Conservation (phyloP, 768 basidiomycete genomes). For the Boletus rubropictus region DNA sequence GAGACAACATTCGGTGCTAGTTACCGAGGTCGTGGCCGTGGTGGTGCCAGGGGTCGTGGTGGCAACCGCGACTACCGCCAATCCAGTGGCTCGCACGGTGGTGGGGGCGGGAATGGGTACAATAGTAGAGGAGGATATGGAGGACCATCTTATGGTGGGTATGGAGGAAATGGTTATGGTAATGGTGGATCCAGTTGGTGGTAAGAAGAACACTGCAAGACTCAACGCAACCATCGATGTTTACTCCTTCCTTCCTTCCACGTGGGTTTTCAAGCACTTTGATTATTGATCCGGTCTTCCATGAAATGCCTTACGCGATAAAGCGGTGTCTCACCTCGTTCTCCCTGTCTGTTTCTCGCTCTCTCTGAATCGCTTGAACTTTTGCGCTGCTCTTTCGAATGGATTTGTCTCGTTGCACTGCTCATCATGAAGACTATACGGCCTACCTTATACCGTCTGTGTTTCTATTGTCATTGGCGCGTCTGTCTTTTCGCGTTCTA, state of each 20-base stretch:
- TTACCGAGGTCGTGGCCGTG: constrained; percentile 52
- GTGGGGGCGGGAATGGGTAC: constrained; percentile 34
- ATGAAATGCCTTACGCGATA: constrained; percentile 25
- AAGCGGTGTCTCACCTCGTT: constrained; percentile 13
- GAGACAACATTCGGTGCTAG: constrained; percentile 70
- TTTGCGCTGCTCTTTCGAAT: constrained; percentile 61
- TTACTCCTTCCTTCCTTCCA: constrained; percentile 3
- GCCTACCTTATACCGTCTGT: constrained; percentile 40
- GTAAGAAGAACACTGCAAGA: constrained; percentile 31
- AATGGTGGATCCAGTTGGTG: constrained; percentile 43
- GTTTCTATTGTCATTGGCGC: constrained; percentile 33
- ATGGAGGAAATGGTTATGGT: constrained; percentile 26
- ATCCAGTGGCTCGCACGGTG: constrained; percentile 23
- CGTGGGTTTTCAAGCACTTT: constrained; percentile 14
- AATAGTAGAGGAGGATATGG: constrained; percentile 40
- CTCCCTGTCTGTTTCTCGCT: constrained; percentile 26
- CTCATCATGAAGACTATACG: constrained; percentile 42
- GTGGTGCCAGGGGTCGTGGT: constrained; percentile 35
- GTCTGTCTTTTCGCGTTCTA: constrained; percentile 17
- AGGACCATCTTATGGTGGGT: constrained; percentile 26
- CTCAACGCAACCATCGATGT: constrained; percentile 7
- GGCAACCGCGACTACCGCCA: constrained; percentile 34
- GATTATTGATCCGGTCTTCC: constrained; percentile 14
- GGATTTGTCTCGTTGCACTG: constrained; percentile 52
- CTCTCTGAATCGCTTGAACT: constrained; percentile 36